These are phyloP conservation scores for Diaporthe velutina DNA, from an alignment of 2,329 filamentous ascomycete genomes.

Conservation along the genomic window DNA sequence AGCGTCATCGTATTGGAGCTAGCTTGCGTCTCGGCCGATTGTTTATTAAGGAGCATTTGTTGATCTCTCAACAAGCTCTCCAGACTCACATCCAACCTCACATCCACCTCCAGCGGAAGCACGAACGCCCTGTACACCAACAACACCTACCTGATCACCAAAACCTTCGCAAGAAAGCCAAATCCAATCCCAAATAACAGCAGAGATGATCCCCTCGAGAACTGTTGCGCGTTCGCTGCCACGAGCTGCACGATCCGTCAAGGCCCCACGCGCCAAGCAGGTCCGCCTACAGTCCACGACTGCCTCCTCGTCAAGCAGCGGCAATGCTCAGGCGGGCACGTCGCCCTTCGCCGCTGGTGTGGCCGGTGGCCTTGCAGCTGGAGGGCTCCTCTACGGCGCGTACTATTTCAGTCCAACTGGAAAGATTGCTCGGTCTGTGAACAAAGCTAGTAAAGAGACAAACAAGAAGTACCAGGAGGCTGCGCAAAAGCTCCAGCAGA, in stretches of 20 bases:
- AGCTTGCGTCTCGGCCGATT: neutral
- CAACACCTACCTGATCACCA: neutral
- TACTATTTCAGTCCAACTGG: slow-evolving; percentile 50
- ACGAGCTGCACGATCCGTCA: slow-evolving; percentile 29
- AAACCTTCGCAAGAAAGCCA: neutral
- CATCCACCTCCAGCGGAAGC: neutral
- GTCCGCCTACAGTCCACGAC: slow-evolving; percentile 38
- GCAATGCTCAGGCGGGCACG: neutral
- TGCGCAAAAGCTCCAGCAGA: slow-evolving; percentile 70
- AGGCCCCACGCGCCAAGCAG: slow-evolving; percentile 19
- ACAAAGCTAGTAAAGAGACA: slow-evolving; percentile 61
- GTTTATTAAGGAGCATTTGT: neutral
- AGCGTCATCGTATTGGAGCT: slow-evolving; percentile 12
- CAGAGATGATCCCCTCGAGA: slow-evolving; percentile 37
- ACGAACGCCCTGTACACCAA: neutral
- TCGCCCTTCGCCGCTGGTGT: slow-evolving; percentile 30
- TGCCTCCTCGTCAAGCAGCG: slow-evolving; percentile 25
- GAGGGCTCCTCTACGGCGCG: slow-evolving; percentile 34
- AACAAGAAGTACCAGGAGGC: slow-evolving; percentile 72
- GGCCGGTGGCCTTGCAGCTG: slow-evolving; percentile 34
- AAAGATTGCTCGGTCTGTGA: slow-evolving; percentile 44
- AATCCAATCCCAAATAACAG: neutral
- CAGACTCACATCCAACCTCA: neutral
- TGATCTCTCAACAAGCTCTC: neutral
- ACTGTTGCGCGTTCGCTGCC: slow-evolving; percentile 34